Conservation (phyloP, 805 yeast species). For the Middelhovenomyces tepae region DNA sequence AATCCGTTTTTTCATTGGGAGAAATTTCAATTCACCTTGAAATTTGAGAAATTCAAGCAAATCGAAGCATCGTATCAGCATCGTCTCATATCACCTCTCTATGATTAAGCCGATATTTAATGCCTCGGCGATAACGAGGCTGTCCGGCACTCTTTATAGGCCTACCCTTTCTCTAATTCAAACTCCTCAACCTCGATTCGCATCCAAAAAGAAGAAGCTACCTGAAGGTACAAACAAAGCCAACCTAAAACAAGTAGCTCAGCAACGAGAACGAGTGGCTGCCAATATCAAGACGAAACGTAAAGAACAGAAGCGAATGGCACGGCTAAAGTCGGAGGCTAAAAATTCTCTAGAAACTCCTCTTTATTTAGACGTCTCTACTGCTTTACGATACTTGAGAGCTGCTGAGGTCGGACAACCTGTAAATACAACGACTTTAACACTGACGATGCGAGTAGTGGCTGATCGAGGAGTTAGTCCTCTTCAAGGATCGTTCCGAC, state of each 20-base stretch:
- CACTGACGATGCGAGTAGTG: constrained; percentile 54
- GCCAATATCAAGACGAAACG: constrained; percentile 15
- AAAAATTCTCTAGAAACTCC: constrained; percentile 42
- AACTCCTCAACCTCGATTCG: no score
- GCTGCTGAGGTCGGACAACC: constrained; percentile 90
- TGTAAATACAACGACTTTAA: constrained; percentile 56
- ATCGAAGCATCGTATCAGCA: no score
- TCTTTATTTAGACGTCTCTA: constrained; percentile 59
- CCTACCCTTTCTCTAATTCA: no score
- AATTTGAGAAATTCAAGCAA: no score
- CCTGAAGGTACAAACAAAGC: constrained; percentile 16
- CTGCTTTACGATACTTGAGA: constrained; percentile 68
- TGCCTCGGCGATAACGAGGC: no score
- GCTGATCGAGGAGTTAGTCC: constrained; percentile 74
- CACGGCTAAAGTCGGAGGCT: constrained; percentile 29
- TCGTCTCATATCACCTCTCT: no score
- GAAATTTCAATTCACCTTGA: no score
- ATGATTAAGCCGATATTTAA: no score
- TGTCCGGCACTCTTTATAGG: no score
- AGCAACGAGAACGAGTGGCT: constrained; percentile 27
- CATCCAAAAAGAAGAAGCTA: constrained; percentile 8
- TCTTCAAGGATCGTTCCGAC: constrained; percentile 57
- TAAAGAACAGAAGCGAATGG: constrained; percentile 19
- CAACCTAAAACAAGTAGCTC: constrained; percentile 25
- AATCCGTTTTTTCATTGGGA: no score